A percentile compares a stretch with the other conserved stretches of the same genome.
Evolutionary conservation across 169 alveolate species (phyloP).

Genomic region (Neospora caninum): DNA sequence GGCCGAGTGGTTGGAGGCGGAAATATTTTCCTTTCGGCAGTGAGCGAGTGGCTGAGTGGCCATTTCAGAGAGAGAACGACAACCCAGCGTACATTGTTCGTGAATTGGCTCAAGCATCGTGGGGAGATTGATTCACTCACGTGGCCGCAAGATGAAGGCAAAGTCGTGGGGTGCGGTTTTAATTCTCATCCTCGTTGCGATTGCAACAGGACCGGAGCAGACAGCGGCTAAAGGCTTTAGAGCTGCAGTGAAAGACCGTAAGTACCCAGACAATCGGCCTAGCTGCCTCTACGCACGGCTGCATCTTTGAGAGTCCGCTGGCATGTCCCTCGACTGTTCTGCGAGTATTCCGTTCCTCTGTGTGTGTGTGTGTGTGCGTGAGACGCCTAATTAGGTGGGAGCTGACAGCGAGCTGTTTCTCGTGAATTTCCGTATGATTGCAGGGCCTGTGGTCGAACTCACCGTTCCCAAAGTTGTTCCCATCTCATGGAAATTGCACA

Average conservation of each 20-base stretch:
- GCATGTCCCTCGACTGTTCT: too few relatives aligned
- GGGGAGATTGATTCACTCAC: background rate
- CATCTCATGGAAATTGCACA: too few relatives aligned
- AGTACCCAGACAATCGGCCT: background rate
- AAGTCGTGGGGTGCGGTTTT: background rate
- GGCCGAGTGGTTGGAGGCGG: background rate
- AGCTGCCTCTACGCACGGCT: too few relatives aligned
- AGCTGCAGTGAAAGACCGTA: background rate
- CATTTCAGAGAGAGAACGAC: background rate
- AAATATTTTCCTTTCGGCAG: background rate
- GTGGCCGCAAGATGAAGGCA: background rate
- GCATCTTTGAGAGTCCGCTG: too few relatives aligned
- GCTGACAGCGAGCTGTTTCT: too few relatives aligned
- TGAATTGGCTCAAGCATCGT: background rate
- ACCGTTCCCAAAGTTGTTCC: too few relatives aligned
- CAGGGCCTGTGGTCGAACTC: too few relatives aligned
- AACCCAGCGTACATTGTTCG: background rate
- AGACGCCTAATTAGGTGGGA: too few relatives aligned
- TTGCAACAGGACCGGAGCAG: background rate
- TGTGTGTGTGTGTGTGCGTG: too few relatives aligned
- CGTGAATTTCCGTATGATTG: too few relatives aligned
- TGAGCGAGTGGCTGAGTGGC: background rate
- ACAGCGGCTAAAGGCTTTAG: slow-evolving; percentile 1
- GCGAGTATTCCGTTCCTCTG: too few relatives aligned
- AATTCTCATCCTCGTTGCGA: background rate